These are phyloP conservation scores for Tetrahymena malaccensis DNA, from an alignment of 73 alveolate species.

Conservation along the genomic window DNA sequence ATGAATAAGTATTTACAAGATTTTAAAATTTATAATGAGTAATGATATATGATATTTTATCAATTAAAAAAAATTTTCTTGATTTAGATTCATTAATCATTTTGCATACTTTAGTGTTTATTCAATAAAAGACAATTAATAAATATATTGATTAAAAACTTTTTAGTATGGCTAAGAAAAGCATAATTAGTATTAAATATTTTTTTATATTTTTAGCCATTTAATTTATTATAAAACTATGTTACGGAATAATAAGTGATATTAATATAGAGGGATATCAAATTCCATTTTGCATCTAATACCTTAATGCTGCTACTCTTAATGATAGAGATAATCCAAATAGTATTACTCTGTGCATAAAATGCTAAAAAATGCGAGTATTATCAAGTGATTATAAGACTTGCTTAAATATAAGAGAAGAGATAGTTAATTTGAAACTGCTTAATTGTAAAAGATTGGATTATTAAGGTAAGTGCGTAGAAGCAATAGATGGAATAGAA, in stretches of 20 bases:
- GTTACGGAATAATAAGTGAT: background rate
- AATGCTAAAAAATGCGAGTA: background rate
- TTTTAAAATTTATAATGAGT: too few relatives aligned
- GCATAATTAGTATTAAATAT: too few relatives aligned
- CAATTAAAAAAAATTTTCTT: too few relatives aligned
- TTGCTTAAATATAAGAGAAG: background rate
- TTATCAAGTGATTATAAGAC: background rate
- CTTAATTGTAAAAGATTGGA: background rate
- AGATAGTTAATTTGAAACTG: background rate
- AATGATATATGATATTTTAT: too few relatives aligned
- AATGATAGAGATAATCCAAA: background rate
- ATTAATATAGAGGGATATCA: background rate
- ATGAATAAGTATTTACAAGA: too few relatives aligned
- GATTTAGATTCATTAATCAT: too few relatives aligned
- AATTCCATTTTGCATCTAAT: background rate
- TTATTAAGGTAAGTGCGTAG: background rate
- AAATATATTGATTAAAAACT: too few relatives aligned
- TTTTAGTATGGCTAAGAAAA: too few relatives aligned
- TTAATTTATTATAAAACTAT: background rate
- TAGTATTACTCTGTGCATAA: background rate
- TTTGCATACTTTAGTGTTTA: too few relatives aligned
- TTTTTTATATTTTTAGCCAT: background rate
- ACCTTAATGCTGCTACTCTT: background rate
- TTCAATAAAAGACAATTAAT: too few relatives aligned
- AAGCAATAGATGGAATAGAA: background rate